Evolutionary conservation across 345 rosid species (phyloP).

Genomic region (Citrus glauca): DNA sequence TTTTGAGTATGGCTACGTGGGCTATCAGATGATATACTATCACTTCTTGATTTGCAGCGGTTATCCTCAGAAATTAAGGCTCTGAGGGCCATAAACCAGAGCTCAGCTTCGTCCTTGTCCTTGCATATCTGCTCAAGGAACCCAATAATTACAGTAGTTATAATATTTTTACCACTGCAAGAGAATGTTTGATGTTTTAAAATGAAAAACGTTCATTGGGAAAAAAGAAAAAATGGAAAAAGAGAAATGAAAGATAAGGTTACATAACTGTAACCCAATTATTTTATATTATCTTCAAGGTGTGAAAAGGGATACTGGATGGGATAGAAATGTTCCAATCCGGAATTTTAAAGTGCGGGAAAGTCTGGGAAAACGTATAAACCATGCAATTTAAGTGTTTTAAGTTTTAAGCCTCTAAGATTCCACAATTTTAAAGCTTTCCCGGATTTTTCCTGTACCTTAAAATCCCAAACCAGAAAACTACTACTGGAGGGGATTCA

Average conservation of each 20-base stretch:
- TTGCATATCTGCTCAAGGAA: slow-evolving; percentile 52
- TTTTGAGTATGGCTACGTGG: slow-evolving; percentile 29
- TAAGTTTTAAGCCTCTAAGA: too few species aligned
- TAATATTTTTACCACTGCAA: neutral
- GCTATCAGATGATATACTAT: slow-evolving; percentile 44
- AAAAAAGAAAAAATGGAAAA: neutral
- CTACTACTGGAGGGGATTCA: neutral
- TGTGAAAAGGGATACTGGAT: neutral
- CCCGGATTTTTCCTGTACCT: accelerated
- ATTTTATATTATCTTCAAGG: neutral
- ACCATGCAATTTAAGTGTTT: too few species aligned
- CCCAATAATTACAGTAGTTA: slow-evolving; percentile 5
- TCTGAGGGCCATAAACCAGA: slow-evolving; percentile 59
- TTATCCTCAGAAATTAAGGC: slow-evolving; percentile 42
- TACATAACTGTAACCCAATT: neutral
- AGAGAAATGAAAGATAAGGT: slow-evolving; percentile 5
- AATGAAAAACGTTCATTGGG: neutral
- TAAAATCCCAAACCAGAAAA: too few species aligned
- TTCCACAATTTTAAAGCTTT: too few species aligned
- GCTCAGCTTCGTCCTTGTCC: slow-evolving; percentile 73
- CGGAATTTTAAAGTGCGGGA: too few species aligned
- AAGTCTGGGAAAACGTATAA: too few species aligned
- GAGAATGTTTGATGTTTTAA: neutral
- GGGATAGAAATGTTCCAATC: too few species aligned
- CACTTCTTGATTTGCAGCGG: slow-evolving; percentile 37